phyloP scores from a whole-genome alignment of 805 yeast genomes.

The Candida maltosa region DNA sequence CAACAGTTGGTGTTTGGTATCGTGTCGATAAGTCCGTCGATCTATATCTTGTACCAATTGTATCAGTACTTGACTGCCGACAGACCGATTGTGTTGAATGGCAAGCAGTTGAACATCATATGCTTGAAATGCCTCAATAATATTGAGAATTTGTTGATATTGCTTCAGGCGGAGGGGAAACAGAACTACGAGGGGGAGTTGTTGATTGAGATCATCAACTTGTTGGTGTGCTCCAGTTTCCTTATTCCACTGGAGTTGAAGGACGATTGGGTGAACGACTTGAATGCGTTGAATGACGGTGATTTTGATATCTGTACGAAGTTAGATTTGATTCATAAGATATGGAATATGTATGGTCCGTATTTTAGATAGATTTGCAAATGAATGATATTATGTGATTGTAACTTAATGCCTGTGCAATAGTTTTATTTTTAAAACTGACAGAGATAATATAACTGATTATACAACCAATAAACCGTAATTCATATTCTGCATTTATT shows the following conservation, averaged over 20 bases:
- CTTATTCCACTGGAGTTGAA: slow-evolving; percentile 50
- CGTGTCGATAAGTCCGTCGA: slow-evolving; percentile 83
- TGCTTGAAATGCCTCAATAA: slow-evolving; percentile 50
- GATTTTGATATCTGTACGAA: slow-evolving; percentile 36
- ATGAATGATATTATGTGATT: too few species aligned
- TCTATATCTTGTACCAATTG: slow-evolving; percentile 52
- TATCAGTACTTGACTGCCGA: slow-evolving; percentile 33
- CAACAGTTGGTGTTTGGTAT: slow-evolving; percentile 94
- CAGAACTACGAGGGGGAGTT: slow-evolving; percentile 53
- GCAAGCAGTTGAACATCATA: slow-evolving; percentile 31
- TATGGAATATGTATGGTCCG: slow-evolving; percentile 59
- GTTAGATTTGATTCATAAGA: slow-evolving; percentile 48
- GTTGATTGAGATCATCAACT: slow-evolving; percentile 60
- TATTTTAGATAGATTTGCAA: slow-evolving; percentile 19
- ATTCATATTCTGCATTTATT: too few species aligned
- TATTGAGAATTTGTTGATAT: slow-evolving; percentile 50
- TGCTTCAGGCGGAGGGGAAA: slow-evolving; percentile 12
- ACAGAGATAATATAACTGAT: too few species aligned
- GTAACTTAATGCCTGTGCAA: too few species aligned
- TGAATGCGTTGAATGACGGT: slow-evolving; percentile 53
- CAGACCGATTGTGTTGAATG: slow-evolving; percentile 26
- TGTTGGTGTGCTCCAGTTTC: slow-evolving; percentile 47
- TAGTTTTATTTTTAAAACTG: too few species aligned
- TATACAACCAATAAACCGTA: too few species aligned
- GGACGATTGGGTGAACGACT: slow-evolving; percentile 59